Conservation (phyloP, 768 basidiomycete genomes). For the Krasilnikovozyma curviuscula region DNA sequence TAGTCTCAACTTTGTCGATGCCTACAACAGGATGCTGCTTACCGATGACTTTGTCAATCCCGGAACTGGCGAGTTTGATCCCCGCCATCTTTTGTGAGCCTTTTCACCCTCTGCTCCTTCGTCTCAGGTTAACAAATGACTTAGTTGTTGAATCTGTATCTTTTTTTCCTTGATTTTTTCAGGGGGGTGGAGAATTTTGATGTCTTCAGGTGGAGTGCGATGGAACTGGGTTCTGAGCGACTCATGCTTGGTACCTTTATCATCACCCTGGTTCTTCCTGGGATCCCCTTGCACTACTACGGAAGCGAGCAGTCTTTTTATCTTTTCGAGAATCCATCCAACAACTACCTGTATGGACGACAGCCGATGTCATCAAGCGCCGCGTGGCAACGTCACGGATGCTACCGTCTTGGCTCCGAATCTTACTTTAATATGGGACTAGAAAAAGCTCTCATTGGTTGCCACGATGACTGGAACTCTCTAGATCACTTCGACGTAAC, state of each 20-base stretch:
- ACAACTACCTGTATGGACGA: constrained; percentile 85
- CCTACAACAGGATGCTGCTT: constrained; percentile 70
- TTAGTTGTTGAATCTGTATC: no score
- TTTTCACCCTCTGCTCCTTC: no score
- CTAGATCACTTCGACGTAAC: constrained; percentile 92
- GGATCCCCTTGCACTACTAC: constrained; percentile 65
- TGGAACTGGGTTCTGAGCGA: constrained; percentile 62
- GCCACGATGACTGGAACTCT: constrained; percentile 75
- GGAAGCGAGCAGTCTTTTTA: constrained; percentile 84
- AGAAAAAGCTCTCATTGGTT: constrained; percentile 57
- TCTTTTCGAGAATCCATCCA: constrained; percentile 63
- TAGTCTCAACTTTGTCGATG: constrained; percentile 58
- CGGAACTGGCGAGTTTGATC: constrained; percentile 45
- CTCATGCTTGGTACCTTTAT: constrained; percentile 62
- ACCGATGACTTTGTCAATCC: constrained; percentile 71
- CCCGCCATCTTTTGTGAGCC: constrained; percentile 50
- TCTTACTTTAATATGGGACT: constrained; percentile 91
- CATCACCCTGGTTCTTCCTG: constrained; percentile 62
- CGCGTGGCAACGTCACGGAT: constrained; percentile 86
- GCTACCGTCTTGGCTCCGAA: constrained; percentile 69
- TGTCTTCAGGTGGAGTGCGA: constrained; percentile 78
- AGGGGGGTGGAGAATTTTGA: constrained; percentile 79
- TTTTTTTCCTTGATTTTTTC: background rate
- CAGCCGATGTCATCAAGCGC: constrained; percentile 68
- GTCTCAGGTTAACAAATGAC: background rate